Conservation (phyloP, 164 flowering plant species). For the grape (Vitis vinifera) region DNA sequence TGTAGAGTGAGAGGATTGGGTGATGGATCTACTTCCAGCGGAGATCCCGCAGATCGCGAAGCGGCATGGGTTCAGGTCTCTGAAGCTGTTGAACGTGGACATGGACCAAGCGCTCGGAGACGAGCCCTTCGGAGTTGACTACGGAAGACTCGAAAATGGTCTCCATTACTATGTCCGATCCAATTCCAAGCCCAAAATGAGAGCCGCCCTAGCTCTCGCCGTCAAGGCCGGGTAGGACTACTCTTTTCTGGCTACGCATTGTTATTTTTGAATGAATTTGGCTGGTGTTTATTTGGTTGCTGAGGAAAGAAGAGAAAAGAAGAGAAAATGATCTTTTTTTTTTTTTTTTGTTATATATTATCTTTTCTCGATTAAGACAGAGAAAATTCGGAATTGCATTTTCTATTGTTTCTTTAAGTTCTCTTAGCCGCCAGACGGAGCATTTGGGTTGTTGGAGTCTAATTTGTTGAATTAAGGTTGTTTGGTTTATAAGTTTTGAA, state of each 20-base stretch:
- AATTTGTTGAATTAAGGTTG: too few species aligned
- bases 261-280: too few species aligned
- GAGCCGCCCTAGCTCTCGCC: slow-evolving; percentile 94
- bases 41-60: slow-evolving; percentile 50
- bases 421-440: too few species aligned
- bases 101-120: slow-evolving; percentile 53
- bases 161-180: slow-evolving; percentile 77
- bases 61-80: slow-evolving; percentile 77
- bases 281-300: too few species aligned
- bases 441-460: too few species aligned
- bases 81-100: slow-evolving; percentile 65
- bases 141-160: slow-evolving; percentile 83
- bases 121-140: slow-evolving; percentile 63
- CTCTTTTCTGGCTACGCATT: not conserved
- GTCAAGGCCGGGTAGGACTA: slow-evolving; percentile 79
- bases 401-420: too few species aligned
- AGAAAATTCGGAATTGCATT: too few species aligned
- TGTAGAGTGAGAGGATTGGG: slow-evolving; percentile 42
- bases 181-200: slow-evolving; percentile 87
- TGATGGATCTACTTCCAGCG: slow-evolving; percentile 84
- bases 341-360: too few species aligned
- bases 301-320: too few species aligned
- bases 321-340: too few species aligned
- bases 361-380: too few species aligned
- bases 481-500: too few species aligned